Percentiles rank a stretch among this genome's conserved stretches.
phyloP scores from a whole-genome alignment of 306 rosid species.

The Ochetophila trinervis region DNA sequence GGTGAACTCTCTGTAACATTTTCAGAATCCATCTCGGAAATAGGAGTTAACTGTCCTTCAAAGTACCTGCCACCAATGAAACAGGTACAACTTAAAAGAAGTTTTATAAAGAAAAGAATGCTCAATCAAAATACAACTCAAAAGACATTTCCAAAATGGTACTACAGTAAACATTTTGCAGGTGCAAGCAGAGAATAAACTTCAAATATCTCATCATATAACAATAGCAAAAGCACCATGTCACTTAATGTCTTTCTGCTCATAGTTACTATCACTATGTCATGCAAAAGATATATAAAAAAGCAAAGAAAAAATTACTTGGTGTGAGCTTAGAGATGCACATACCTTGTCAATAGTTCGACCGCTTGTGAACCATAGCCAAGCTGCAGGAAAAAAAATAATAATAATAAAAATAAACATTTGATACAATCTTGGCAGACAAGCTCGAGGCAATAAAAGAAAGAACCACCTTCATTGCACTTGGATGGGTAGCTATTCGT shows the following conservation, averaged over 20 bases:
- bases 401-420: slow-evolving; percentile 7
- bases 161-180: no score
- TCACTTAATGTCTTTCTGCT: no score
- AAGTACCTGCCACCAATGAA: slow-evolving; percentile 60
- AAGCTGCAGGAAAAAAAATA: slow-evolving; percentile 55
- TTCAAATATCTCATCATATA: no score
- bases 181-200: no score
- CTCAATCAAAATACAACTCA: no score
- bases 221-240: no score
- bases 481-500: slow-evolving; percentile 96
- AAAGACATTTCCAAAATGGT: no score
- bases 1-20: slow-evolving; percentile 40
- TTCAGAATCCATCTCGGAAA: slow-evolving; percentile 67
- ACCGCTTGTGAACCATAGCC: slow-evolving; percentile 99
- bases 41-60: slow-evolving; percentile 80
- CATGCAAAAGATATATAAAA: no score
- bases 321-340: slow-evolving; percentile 15
- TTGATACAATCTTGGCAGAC: slow-evolving; percentile 19
- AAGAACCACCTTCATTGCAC: slow-evolving; percentile 74
- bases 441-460: slow-evolving; percentile 12
- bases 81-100: background rate
- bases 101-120: background rate
- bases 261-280: no score
- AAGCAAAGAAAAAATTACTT: background rate
- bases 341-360: slow-evolving; percentile 86